Evolutionary conservation across 768 basidiomycete species (phyloP).

Genomic region (Fomitopsis pulvina): DNA sequence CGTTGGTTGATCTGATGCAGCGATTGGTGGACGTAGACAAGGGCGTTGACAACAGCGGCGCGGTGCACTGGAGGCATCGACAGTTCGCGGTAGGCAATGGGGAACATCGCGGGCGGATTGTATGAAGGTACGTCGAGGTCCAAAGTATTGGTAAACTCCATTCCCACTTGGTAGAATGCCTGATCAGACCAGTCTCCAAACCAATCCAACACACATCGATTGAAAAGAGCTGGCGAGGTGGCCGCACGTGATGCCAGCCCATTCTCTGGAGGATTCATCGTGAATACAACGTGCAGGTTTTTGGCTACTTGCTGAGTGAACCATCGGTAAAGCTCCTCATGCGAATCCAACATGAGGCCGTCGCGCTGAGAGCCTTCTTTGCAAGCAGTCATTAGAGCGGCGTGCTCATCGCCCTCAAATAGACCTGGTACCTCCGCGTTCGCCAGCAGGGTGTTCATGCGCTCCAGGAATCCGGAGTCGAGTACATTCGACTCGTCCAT

Average conservation of each 20-base stretch:
- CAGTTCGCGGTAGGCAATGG: conserved; percentile 80
- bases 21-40: conserved; percentile 88
- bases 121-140: conserved; percentile 88
- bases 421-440: conserved; percentile 99
- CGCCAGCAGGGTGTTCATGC: conserved; percentile 99
- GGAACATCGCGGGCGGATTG: conserved; percentile 75
- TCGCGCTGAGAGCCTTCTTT: conserved; percentile 99
- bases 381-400: conserved; percentile 97
- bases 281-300: conserved; percentile 98
- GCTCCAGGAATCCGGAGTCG: conserved; percentile 96
- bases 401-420: conserved; percentile 99
- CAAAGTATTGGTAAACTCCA: conserved; percentile 91
- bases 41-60: conserved; percentile 85
- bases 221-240: conserved; percentile 96
- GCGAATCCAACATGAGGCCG: conserved; percentile 96
- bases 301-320: conserved; percentile 98
- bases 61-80: conserved; percentile 86
- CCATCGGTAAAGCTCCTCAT: conserved; percentile 97
- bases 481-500: conserved; percentile 99
- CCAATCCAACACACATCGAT: conserved; percentile 99
- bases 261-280: conserved; percentile 97
- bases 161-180: conserved; percentile 95
- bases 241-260: conserved; percentile 94
- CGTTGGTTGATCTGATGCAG: conserved; percentile 85
- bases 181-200: conserved; percentile 99